Base-by-base conservation (phyloP, 495 filamentous ascomycete species). In the Hyaloscypha variabilis region DNA sequence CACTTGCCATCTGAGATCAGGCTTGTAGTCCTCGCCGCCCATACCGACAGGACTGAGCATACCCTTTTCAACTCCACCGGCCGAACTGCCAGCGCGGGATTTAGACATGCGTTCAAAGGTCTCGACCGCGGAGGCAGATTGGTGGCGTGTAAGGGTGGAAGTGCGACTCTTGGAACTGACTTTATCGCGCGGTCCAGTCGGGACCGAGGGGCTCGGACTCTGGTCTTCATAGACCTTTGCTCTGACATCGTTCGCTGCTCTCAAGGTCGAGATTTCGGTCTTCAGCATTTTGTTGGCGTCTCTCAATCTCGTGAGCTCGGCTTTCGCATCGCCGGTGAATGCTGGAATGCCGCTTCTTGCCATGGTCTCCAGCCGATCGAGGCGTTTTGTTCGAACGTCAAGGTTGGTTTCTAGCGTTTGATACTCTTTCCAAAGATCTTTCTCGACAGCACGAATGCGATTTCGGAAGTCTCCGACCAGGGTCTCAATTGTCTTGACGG, bases 361-460 rank as follows among this genome's bases (percentile, higher is more conserved):
- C 3, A 91, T 82, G 23, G 85, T 83, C 75, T 98, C 95, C 1
- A 99, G 81, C 2, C 90, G 85, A 42, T 98, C 95, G n/a, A 98
- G 82, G 64, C 91, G 90, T 75, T 94, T 93, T 69, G 89, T 86
- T 25, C 93, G 88, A 25, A 86, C 75, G 61, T 93, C 89, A 49
- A 97, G 86, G 26, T 86, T 89, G 66, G 87, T 87, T 77, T 97
- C 94, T 24, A 98, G 84, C 2, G 85, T 85, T 62, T 96, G 90
- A 71, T 97, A 98, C 68, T 97, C 92, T 69, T 91, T 91, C 85
- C 87, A 91, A 17, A 99, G 79, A 55, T 96, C 91, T 59, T 90
- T 88, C 70, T 99, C 96, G 42, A 97, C 86, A n/a, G 78, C 78
- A 68, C 89, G 90, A 74, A 96, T 89, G 63, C 91, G 88, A 51